phyloP scores from a whole-genome alignment of 352 stramenopile species.

The Lagenidium sp. region DNA sequence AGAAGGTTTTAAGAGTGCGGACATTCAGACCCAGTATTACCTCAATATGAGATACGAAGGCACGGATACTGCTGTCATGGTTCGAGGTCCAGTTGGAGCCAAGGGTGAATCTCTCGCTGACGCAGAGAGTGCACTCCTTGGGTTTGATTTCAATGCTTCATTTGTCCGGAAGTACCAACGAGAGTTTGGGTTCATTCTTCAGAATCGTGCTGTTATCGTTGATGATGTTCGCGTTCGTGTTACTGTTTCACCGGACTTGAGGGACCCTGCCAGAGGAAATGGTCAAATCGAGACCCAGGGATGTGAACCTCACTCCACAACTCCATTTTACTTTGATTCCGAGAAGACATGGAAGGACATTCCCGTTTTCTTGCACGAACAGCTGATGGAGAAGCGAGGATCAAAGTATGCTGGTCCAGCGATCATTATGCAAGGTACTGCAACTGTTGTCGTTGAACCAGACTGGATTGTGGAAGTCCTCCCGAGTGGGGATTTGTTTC shows the following conservation, averaged over 20 bases:
- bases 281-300: not conserved
- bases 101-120: slow-evolving; percentile 24
- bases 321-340: slow-evolving; percentile 73
- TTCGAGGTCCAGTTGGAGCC: slow-evolving; percentile 40
- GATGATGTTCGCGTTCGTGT: slow-evolving; percentile 97
- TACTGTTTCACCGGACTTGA: slow-evolving; percentile 79
- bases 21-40: slow-evolving; percentile 92
- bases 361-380: slow-evolving; percentile 92
- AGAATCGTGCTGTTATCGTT: slow-evolving; percentile 90
- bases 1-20: slow-evolving; percentile 84
- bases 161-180: slow-evolving; percentile 93
- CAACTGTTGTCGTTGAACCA: slow-evolving; percentile 96
- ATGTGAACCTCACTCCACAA: slow-evolving; percentile 45
- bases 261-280: slow-evolving; percentile 22
- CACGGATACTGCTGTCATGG: slow-evolving; percentile 98
- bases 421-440: slow-evolving; percentile 98
- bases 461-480: slow-evolving; percentile 92
- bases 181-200: slow-evolving; percentile 97
- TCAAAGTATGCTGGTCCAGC: slow-evolving; percentile 82
- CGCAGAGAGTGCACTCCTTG: slow-evolving; percentile 21
- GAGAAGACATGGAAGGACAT: slow-evolving; percentile 74
- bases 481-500: slow-evolving; percentile 92
- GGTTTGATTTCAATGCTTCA: slow-evolving; percentile 79
- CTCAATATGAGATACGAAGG: slow-evolving; percentile 98
- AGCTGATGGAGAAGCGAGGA: slow-evolving; percentile 67